Base-by-base conservation (phyloP, 768 basidiomycete species). In the Pleurotus eryngii region DNA sequence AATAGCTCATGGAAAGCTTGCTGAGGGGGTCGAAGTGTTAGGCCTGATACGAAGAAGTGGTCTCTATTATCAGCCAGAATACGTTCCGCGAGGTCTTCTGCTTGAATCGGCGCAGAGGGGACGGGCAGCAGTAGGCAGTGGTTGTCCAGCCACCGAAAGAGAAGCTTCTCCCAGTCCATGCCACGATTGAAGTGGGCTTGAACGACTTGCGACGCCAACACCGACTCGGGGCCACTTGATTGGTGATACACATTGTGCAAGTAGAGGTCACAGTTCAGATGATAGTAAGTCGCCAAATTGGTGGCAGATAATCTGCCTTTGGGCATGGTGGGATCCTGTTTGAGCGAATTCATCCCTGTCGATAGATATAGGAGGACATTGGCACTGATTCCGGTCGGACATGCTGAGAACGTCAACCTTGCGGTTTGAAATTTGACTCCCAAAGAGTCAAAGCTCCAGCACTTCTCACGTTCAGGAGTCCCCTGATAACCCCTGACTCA, bases 231-330 rank as follows among this genome's bases (percentile, higher is more conserved):
- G 22, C 57, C 46, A 6, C 35, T 54, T 35, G 49, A 49, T 17
- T 62, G 63, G 59, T 75, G 64, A 61, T 78, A 78, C 37, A 70
- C 67, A 48, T 78, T 75, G 64, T 80, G 74, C 39, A 81, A 69
- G 60, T 73, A 80, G 7, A 79, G 68, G 56, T 80, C 76, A 59
- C 81, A 81, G 57, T 70, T 72, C 55, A 75, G 66, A 58, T 81
- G 78, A 61, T 81, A 76, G 57, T 79, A 68, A 8, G 64, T 68
- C 38, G 78, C 79, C 35, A 81, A 71, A 57, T 78, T 76, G 4
- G 80, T 81, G 7, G 79, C 78, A 15, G 78, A 75, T n/a, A 80
- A 65, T 40, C 35, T 57, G 14, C 55, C 55, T 17, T 20, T 46
- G 2, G 55, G 15, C 55, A 56, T 56, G 55, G 9, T 9, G 30